Evolutionary conservation across 1,139 yeast genomes (phyloP).

Genomic region (Candida neerlandica): DNA sequence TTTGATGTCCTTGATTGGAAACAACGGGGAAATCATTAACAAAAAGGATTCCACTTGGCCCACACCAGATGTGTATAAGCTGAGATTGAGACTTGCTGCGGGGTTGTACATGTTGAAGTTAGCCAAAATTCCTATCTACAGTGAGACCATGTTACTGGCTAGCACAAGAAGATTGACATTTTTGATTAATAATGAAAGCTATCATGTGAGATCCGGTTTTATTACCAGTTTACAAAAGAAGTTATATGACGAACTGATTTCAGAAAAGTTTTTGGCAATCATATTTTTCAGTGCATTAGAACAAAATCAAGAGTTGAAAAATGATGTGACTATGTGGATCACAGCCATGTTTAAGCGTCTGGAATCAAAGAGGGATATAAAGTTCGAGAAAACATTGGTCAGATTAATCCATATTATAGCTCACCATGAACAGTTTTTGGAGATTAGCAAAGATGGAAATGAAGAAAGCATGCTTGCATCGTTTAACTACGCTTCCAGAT

Average conservation of each 20-base stretch:
- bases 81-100: conserved; percentile 67
- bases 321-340: conserved; percentile 70
- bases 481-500: conserved; percentile 55
- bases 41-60: conserved; percentile 47
- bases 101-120: conserved; percentile 68
- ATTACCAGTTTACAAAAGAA: conserved; percentile 53
- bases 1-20: conserved; percentile 65
- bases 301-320: conserved; percentile 54
- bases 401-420: conserved; percentile 71
- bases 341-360: conserved; percentile 56
- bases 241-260: conserved; percentile 54
- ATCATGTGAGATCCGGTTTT: conserved; percentile 58
- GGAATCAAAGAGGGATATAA: conserved; percentile 43
- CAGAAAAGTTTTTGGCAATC: conserved; percentile 67
- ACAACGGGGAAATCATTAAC: conserved; percentile 79
- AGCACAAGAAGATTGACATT: conserved; percentile 57
- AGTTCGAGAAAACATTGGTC: conserved; percentile 65
- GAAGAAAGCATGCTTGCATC: conserved; percentile 36
- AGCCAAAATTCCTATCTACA: conserved; percentile 58
- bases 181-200: conserved; percentile 68
- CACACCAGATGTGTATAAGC: conserved; percentile 67
- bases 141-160: conserved; percentile 52
- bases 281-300: conserved; percentile 79
- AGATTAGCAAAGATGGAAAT: conserved; percentile 32
- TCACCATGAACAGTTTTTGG: conserved; percentile 70